Evolutionary conservation across 2,329 filamentous ascomycete species (phyloP).

Genomic region (Xylaria sp.): DNA sequence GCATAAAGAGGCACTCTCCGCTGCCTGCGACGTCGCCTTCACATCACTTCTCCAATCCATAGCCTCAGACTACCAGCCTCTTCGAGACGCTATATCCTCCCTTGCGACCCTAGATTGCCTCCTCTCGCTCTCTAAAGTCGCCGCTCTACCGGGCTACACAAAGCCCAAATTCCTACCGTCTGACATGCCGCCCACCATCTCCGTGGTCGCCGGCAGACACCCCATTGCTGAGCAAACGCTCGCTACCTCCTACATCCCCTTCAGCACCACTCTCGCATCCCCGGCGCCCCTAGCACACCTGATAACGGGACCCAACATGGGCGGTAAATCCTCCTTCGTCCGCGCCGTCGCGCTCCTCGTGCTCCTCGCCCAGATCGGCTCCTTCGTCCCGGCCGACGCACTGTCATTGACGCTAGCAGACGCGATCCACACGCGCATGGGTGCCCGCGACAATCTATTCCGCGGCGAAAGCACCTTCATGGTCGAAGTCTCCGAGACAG

Average conservation of each 20-base stretch:
- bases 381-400: constrained; percentile 83
- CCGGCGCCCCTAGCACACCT: constrained; percentile 75
- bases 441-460: constrained; percentile 94
- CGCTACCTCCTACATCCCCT: constrained; percentile 87
- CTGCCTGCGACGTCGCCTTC: constrained; percentile 89
- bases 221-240: constrained; percentile 95
- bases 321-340: constrained; percentile 97
- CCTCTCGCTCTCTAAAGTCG: constrained; percentile 82
- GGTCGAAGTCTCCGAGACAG: constrained; percentile 94
- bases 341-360: constrained; percentile 88
- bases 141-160: constrained; percentile 83
- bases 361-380: constrained; percentile 94
- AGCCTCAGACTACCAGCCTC: constrained; percentile 81
- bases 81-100: constrained; percentile 86
- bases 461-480: constrained; percentile 96
- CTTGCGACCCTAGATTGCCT: constrained; percentile 90
- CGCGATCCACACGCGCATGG: constrained; percentile 93
- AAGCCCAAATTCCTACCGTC: constrained; percentile 73
- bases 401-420: constrained; percentile 83
- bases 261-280: constrained; percentile 75
- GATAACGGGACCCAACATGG: constrained; percentile 98
- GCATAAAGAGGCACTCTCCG: constrained; percentile 89
- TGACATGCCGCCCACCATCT: constrained; percentile 69
- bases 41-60: constrained; percentile 73
- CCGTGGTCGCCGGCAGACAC: constrained; percentile 78